Conservation (phyloP, 345 rosid genomes). For the Citrus hindsii region DNA sequence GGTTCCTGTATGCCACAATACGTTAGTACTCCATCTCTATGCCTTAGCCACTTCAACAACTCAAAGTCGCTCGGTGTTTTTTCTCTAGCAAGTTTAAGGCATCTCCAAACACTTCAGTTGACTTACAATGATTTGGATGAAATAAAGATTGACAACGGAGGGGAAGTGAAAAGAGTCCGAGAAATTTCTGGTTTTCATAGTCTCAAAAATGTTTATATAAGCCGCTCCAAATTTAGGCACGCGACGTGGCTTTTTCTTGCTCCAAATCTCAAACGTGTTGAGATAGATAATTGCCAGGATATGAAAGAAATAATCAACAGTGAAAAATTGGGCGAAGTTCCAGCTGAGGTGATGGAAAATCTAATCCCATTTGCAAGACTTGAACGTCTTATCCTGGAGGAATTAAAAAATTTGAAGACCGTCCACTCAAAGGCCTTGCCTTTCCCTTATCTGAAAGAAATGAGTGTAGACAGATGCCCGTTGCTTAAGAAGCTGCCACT, state of each 20-base stretch:
- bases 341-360: not conserved
- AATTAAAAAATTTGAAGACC: not conserved
- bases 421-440: not conserved
- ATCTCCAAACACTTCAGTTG: not conserved
- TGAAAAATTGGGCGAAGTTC: not conserved
- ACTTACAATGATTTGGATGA: not conserved
- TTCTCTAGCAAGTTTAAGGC: not conserved
- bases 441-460: not conserved
- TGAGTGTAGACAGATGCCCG: not conserved
- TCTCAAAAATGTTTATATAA: not conserved
- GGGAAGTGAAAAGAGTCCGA: not conserved
- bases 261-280: constrained; percentile 2
- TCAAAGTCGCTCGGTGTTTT: not conserved
- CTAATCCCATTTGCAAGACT: not conserved
- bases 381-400: not conserved
- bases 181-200: not conserved
- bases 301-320: not conserved
- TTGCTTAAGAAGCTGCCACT: not conserved
- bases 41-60: not conserved
- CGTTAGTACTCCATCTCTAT: not conserved
- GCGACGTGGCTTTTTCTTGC: constrained; percentile 23
- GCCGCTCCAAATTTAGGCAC: not conserved
- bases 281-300: no score
- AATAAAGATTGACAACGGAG: not conserved
- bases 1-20: not conserved